Evolutionary conservation across 495 filamentous ascomycete species (phyloP).

Genomic region (Talaromyces borbonicus): DNA sequence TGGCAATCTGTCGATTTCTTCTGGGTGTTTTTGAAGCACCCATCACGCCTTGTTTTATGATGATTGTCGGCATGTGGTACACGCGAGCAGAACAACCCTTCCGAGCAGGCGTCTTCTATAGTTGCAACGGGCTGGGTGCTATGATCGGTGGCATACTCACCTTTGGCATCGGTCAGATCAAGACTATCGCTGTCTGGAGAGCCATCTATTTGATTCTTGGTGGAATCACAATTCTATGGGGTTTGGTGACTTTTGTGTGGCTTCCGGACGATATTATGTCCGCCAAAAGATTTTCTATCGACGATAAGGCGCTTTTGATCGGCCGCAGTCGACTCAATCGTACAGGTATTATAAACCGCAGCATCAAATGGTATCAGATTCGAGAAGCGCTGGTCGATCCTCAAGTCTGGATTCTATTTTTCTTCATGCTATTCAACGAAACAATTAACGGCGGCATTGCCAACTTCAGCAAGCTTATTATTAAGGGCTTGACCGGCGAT

Average conservation of each 20-base stretch:
- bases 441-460: slow-evolving; percentile 29
- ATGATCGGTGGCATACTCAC: slow-evolving; percentile 40
- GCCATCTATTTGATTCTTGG: slow-evolving; percentile 32
- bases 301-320: slow-evolving; percentile 31
- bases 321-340: slow-evolving; percentile 27
- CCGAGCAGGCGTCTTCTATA: slow-evolving; percentile 28
- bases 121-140: slow-evolving; percentile 37
- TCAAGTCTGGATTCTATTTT: slow-evolving; percentile 31
- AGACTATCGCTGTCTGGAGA: slow-evolving; percentile 31
- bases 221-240: slow-evolving; percentile 28
- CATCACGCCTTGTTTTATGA: slow-evolving; percentile 20
- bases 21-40: slow-evolving; percentile 25
- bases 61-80: slow-evolving; percentile 15
- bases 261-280: slow-evolving; percentile 29
- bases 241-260: slow-evolving; percentile 24
- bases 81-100: slow-evolving; percentile 12
- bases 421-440: slow-evolving; percentile 27
- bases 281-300: slow-evolving; percentile 26
- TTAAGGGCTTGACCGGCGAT: slow-evolving; percentile 24
- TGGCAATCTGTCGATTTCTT: slow-evolving; percentile 24
- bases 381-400: slow-evolving; percentile 33
- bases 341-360: slow-evolving; percentile 31
- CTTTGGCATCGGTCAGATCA: slow-evolving; percentile 40
- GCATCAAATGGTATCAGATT: slow-evolving; percentile 37
- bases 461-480: slow-evolving; percentile 31